Evolutionary conservation across 2,329 filamentous ascomycete species (phyloP).

Genomic region (Aspergillus sojae): DNA sequence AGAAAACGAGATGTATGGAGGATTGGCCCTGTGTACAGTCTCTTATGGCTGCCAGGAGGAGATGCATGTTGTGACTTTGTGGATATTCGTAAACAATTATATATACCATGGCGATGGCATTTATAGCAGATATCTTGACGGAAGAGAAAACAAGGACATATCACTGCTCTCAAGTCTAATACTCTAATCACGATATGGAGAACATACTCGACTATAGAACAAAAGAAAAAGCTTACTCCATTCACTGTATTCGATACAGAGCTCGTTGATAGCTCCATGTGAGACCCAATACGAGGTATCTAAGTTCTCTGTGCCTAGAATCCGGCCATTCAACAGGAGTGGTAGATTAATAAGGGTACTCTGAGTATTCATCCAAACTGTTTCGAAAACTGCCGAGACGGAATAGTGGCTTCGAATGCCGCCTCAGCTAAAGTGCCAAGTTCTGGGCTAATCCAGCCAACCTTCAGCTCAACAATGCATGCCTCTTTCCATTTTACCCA

Average conservation of each 20-base stretch:
- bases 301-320: too few species aligned
- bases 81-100: background rate
- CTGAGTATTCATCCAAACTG: background rate
- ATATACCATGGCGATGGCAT: background rate
- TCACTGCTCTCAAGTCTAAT: background rate
- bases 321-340: too few species aligned
- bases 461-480: background rate
- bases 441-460: background rate
- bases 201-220: too few species aligned
- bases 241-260: too few species aligned
- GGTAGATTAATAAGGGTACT: background rate
- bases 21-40: background rate
- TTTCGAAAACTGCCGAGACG: background rate
- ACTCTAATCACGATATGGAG: background rate
- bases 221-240: too few species aligned
- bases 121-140: background rate
- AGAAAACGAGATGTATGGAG: background rate
- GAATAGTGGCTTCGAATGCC: background rate
- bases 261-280: too few species aligned
- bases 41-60: background rate
- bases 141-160: background rate
- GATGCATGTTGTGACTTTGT: background rate
- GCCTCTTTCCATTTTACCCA: background rate
- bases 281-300: too few species aligned
- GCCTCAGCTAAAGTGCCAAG: background rate